These are phyloP conservation scores for Pseudotulostoma volvatum DNA, from an alignment of 495 filamentous ascomycete genomes.

Conservation along the genomic window DNA sequence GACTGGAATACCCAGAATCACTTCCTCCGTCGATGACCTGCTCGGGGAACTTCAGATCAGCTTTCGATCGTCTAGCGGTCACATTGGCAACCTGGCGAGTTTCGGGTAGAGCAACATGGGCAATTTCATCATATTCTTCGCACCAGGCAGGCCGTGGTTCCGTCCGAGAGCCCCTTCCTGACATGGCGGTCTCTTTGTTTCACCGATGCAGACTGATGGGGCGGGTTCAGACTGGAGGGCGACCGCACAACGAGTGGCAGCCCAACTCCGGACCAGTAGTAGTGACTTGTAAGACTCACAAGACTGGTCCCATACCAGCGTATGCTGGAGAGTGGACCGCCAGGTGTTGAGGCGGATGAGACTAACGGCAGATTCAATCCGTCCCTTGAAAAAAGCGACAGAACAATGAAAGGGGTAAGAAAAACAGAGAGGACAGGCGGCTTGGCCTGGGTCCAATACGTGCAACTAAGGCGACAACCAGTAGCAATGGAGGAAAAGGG, in stretches of 20 bases:
- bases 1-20: constrained; percentile 52
- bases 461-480: too few relatives aligned
- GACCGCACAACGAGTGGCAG: neutral
- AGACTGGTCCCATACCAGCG: too few relatives aligned
- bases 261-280: neutral
- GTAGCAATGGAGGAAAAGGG: neutral
- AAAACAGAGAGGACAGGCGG: constrained; percentile 1
- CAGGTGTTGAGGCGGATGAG: neutral
- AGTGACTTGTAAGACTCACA: constrained; percentile 3
- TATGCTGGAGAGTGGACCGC: too few relatives aligned
- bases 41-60: constrained; percentile 20
- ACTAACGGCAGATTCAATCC: neutral
- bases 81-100: constrained; percentile 36
- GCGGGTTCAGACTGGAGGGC: too few relatives aligned
- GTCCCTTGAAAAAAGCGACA: neutral
- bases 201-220: too few relatives aligned
- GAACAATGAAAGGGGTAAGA: neutral
- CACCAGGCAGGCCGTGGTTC: constrained; percentile 27
- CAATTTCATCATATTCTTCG: constrained; percentile 43
- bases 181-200: constrained; percentile 2
- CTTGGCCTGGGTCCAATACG: constrained; percentile 1
- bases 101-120: constrained; percentile 28
- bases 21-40: constrained; percentile 33
- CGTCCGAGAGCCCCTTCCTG: constrained; percentile 24
- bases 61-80: constrained; percentile 37